Percentiles rank a stretch among this genome's conserved stretches.
phyloP scores from a whole-genome alignment of 164 flowering plant species.

The Liquidambar formosana region DNA sequence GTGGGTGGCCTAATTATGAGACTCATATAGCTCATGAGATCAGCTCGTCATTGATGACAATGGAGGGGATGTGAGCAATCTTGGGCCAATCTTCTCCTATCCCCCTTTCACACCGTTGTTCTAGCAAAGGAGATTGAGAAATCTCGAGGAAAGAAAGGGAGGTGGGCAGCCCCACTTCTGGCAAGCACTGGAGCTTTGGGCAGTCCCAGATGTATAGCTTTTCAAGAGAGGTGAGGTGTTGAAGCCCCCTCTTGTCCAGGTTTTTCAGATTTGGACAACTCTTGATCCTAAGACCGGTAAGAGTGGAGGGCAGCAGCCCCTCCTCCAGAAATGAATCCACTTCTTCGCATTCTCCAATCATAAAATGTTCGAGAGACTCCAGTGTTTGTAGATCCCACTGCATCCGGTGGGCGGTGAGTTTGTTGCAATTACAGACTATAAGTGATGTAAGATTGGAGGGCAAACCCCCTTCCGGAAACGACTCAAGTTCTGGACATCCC shows the following conservation, averaged over 20 bases:
- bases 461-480: constrained; percentile 16
- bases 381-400: constrained; percentile 9
- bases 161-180: not conserved
- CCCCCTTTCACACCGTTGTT: too few relatives aligned
- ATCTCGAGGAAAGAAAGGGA: too few relatives aligned
- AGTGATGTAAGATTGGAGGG: constrained; percentile 11
- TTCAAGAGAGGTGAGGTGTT: constrained; percentile 9
- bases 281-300: not conserved
- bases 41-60: too few relatives aligned
- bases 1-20: too few relatives aligned
- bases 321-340: constrained; percentile 14
- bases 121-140: too few relatives aligned
- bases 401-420: constrained; percentile 1
- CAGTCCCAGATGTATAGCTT: not conserved
- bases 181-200: too few relatives aligned
- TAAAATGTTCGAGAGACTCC: too few relatives aligned
- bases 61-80: too few relatives aligned
- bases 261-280: not conserved
- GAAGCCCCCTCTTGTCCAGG: constrained; percentile 14
- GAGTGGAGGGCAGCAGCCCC: constrained; percentile 7
- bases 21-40: too few relatives aligned
- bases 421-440: not conserved
- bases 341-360: too few relatives aligned
- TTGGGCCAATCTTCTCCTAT: too few relatives aligned
- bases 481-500: constrained; percentile 9